Evolutionary conservation across 768 basidiomycete species (phyloP), one percentile per base, ranked within the genome.

Genomic region (button mushroom (Agaricus bisporus)): DNA sequence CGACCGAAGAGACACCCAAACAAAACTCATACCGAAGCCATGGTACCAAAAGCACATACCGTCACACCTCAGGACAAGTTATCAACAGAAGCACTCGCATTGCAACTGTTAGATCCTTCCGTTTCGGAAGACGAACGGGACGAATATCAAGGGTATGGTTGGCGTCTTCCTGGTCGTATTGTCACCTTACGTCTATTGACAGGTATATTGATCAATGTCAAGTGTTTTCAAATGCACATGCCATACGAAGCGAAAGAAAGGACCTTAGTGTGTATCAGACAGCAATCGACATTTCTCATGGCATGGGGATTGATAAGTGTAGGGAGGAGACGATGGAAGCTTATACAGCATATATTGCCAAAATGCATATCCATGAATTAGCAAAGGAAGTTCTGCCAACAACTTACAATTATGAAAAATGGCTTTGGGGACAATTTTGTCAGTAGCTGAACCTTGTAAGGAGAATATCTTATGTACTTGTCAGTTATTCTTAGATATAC

Each of bases 201-300:
- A 87, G 85, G 46, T 88, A 91, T 62, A 83, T 91, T 59, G 84
- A 86, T 61, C 86, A 90, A 62, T 84, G 78, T 58, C 77, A 84
- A 52, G 81, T 84, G 45, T 72, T 88, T 20, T 69, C 83, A 35
- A 80, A 83, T 56, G 74, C 79, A 1, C 79, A 81, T 28, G 73
- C 73, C 45, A 73, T 75, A 36, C 67, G 70, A 49, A 76, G 75
- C n/a, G 83, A 83, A 57, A 66, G 74, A 36, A 78, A 80, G 61
- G 82, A 86, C 55, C 65, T 83, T 29, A 74, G 79, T 55, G 64
- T 83, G 1, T 88, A 88, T 60, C 62, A 68, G 26, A 66, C 64
- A 15, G 77, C 81, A 25, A 72, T 86, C 18, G 72, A 78, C 36
- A 79, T 71, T n/a, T 74, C 71, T 0, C 65, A 63, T 48, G 81